phyloP scores from a whole-genome alignment of 2,329 filamentous ascomycete species.

The Acrocalymma vagum region DNA sequence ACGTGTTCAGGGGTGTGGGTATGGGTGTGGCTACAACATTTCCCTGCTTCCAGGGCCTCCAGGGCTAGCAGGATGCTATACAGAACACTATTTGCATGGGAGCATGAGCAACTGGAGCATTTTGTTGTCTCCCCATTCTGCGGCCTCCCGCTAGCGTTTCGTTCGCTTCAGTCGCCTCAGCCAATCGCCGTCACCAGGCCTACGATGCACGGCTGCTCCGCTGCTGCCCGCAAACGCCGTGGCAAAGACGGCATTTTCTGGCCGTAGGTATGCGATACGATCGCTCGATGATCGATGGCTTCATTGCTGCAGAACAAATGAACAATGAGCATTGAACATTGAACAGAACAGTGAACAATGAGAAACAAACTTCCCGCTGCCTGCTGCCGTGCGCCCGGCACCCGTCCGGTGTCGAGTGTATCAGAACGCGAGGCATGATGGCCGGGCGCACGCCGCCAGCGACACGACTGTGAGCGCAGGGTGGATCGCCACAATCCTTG shows the following conservation, averaged over 20 bases:
- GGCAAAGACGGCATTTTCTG: slow-evolving; percentile 28
- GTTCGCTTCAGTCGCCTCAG: slow-evolving; percentile 13
- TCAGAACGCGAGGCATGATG: slow-evolving; percentile 33
- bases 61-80: too few species aligned
- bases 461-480: slow-evolving; percentile 12
- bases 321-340: background rate
- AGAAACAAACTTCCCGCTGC: slow-evolving; percentile 8
- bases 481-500: slow-evolving; percentile 42
- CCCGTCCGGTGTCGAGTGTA: slow-evolving; percentile 18
- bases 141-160: slow-evolving; percentile 32
- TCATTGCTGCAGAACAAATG: background rate
- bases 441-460: background rate
- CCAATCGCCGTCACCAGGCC: slow-evolving; percentile 12
- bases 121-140: slow-evolving; percentile 28
- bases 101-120: slow-evolving; percentile 29
- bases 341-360: too few species aligned
- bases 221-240: slow-evolving; percentile 29
- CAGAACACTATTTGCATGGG: slow-evolving; percentile 16
- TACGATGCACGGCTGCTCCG: slow-evolving; percentile 9
- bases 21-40: too few species aligned
- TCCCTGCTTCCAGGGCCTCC: too few species aligned
- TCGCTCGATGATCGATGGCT: too few species aligned
- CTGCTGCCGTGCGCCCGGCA: slow-evolving; percentile 7
- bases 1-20: slow-evolving; percentile 23
- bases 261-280: too few species aligned